phyloP scores from a whole-genome alignment of 352 stramenopile species.

The Phytophthora pseudosyringae region DNA sequence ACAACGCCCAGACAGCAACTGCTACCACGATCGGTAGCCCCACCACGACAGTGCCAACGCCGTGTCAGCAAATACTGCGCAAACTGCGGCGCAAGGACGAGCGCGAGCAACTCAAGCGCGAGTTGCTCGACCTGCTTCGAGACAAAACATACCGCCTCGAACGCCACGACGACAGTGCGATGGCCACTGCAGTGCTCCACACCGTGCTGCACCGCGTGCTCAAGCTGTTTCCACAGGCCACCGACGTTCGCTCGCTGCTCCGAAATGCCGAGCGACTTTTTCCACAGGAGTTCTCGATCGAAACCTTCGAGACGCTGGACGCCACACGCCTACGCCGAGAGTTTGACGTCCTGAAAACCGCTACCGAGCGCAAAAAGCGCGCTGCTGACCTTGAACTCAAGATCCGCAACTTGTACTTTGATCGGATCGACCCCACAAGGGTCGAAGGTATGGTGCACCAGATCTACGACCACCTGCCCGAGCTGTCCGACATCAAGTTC shows the following conservation, averaged over 20 bases:
- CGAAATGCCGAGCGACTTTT: conserved; percentile 86
- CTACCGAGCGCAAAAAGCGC: conserved; percentile 80
- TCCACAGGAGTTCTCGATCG: conserved; percentile 51
- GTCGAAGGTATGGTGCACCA: conserved; percentile 84
- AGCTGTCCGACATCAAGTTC: conserved; percentile 85
- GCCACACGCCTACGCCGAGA: conserved; percentile 27
- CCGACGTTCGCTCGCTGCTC: conserved; percentile 83
- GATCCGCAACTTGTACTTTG: conserved; percentile 91
- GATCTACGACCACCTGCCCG: conserved; percentile 81
- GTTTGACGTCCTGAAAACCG: conserved; percentile 51
- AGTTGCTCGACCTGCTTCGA: conserved; percentile 63
- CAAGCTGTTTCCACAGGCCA: conserved; percentile 62
- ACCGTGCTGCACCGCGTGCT: conserved; percentile 56
- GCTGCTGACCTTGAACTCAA: conserved; percentile 89
- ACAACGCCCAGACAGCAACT: conserved; percentile 10
- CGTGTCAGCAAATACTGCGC: conserved; percentile 57
- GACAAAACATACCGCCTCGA: conserved; percentile 69
- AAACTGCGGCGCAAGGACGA: conserved; percentile 75
- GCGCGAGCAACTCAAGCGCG: conserved; percentile 58
- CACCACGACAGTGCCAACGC: conserved; percentile 18
- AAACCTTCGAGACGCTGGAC: conserved; percentile 41
- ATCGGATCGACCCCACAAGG: conserved; percentile 78
- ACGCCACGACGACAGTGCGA: conserved; percentile 34
- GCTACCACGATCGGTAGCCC: conserved; percentile 7
- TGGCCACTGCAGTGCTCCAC: conserved; percentile 35